These are phyloP conservation scores for Sanghuangporus weigelae DNA, from an alignment of 1,284 basidiomycete species.

Conservation along the genomic window DNA sequence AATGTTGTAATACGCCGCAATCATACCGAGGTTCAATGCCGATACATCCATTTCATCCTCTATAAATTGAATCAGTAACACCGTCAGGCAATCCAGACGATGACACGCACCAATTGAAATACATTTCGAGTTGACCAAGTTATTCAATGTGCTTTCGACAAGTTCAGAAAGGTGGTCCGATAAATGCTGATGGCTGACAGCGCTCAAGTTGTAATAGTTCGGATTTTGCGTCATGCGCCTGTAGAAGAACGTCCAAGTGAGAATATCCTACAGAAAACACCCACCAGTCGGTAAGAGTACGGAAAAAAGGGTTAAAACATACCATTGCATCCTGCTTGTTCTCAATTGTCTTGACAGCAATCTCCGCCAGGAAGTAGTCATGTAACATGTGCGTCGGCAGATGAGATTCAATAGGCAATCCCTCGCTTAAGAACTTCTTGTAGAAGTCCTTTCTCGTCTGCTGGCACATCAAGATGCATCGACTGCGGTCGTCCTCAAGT, in stretches of 20 bases:
- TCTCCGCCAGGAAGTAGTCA: constrained; percentile 98
- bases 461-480: constrained; percentile 95
- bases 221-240: constrained; percentile 94
- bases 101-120: constrained; percentile 75
- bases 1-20: constrained; percentile 91
- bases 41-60: constrained; percentile 93
- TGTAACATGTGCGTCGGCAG: constrained; percentile 83
- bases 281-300: constrained; percentile 1
- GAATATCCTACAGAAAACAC: constrained; percentile 60
- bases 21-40: constrained; percentile 92
- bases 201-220: constrained; percentile 93
- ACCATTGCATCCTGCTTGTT: constrained; percentile 97
- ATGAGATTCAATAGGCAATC: constrained; percentile 95
- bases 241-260: constrained; percentile 97
- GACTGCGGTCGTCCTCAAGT: constrained; percentile 77
- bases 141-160: constrained; percentile 89
- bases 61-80: constrained; percentile 25
- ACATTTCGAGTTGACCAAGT: constrained; percentile 92
- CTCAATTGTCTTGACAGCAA: constrained; percentile 97
- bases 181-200: constrained; percentile 87
- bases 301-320: constrained; percentile 27
- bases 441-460: constrained; percentile 97
- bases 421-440: constrained; percentile 97
- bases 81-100: not conserved
- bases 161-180: constrained; percentile 95